A percentile compares a stretch with the other conserved stretches of the same genome.
Conservation (phyloP, 352 stramenopile species). For the Phytopythium ostracodes region DNA sequence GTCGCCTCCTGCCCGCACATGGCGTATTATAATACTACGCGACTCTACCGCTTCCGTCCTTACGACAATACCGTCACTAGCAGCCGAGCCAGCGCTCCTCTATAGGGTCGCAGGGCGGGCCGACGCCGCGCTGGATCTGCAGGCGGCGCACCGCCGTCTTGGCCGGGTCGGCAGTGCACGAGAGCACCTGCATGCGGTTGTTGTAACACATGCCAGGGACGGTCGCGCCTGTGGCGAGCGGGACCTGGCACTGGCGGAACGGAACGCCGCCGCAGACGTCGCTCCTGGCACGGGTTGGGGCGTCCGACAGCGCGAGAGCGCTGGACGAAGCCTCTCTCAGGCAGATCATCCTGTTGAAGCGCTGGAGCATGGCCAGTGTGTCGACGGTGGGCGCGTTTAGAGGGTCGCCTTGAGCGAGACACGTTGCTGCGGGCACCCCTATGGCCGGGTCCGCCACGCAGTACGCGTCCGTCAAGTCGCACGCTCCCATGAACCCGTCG, state of each 20-base stretch:
- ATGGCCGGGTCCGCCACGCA: conserved; percentile 12
- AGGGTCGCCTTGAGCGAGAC: conserved; percentile 4
- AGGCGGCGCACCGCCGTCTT: conserved; percentile 1
- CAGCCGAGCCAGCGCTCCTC: conserved; percentile 10
- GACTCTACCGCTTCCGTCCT: too few species aligned
- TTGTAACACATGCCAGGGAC: conserved; percentile 10
- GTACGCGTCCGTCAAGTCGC: conserved; percentile 19
- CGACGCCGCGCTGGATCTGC: conserved; percentile 7
- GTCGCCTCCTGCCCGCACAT: not conserved
- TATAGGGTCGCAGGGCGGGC: not conserved
- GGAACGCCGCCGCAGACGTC: conserved; percentile 2
- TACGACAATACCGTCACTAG: too few species aligned
- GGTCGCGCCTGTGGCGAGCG: not conserved
- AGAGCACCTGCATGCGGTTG: conserved; percentile 12
- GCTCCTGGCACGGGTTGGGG: not conserved
- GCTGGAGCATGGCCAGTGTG: conserved; percentile 16
- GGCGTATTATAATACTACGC: too few species aligned
- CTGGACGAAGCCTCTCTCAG: conserved; percentile 3
- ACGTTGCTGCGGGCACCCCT: conserved; percentile 8
- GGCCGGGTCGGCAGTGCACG: conserved; percentile 6
- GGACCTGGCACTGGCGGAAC: conserved; percentile 4
- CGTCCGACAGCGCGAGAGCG: conserved; percentile 1
- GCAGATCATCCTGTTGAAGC: conserved; percentile 14
- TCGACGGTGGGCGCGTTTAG: not conserved
- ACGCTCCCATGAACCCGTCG: conserved; percentile 27